Conservation (phyloP, 2,329 filamentous ascomycete species). For the Colletotrichum tofieldiae region DNA sequence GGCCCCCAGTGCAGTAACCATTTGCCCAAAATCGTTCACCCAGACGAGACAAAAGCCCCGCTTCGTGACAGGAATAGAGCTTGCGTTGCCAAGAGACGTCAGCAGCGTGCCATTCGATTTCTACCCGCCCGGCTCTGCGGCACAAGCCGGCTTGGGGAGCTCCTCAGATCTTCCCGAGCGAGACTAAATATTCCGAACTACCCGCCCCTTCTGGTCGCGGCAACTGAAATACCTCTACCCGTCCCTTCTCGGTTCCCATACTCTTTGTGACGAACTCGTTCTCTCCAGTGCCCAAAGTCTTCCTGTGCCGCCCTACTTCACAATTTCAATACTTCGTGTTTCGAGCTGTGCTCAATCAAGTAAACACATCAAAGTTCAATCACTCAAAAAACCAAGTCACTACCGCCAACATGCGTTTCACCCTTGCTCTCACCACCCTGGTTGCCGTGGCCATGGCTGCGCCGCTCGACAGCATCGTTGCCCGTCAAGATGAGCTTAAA, state of each 20-base stretch:
- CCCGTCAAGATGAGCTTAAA: conserved; percentile 25
- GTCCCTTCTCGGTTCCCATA: background rate
- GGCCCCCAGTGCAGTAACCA: background rate
- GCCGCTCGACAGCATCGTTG: conserved; percentile 23
- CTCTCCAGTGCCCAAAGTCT: background rate
- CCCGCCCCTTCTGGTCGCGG: background rate
- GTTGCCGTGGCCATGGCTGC: conserved; percentile 35
- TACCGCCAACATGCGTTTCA: conserved; percentile 35
- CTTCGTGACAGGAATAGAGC: conserved; percentile 17
- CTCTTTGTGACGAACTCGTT: background rate
- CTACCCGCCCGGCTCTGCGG: conserved; percentile 9
- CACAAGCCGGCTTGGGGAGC: conserved; percentile 17
- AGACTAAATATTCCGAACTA: background rate
- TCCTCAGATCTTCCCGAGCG: background rate
- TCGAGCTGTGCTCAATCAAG: conserved; percentile 26
- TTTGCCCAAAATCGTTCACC: conserved; percentile 6
- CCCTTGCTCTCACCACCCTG: conserved; percentile 33
- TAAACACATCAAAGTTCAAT: background rate
- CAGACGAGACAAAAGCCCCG: conserved; percentile 8
- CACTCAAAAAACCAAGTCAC: background rate
- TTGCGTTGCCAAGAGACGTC: conserved; percentile 31
- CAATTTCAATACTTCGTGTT: background rate
- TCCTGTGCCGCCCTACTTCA: conserved; percentile 14
- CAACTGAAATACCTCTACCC: conserved; percentile 24
- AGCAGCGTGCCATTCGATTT: conserved; percentile 36